Evolutionary conservation across 2,329 filamentous ascomycete species (phyloP), one percentile per base, ranked within the genome.

Genomic region (Aspergillus chevalieri): DNA sequence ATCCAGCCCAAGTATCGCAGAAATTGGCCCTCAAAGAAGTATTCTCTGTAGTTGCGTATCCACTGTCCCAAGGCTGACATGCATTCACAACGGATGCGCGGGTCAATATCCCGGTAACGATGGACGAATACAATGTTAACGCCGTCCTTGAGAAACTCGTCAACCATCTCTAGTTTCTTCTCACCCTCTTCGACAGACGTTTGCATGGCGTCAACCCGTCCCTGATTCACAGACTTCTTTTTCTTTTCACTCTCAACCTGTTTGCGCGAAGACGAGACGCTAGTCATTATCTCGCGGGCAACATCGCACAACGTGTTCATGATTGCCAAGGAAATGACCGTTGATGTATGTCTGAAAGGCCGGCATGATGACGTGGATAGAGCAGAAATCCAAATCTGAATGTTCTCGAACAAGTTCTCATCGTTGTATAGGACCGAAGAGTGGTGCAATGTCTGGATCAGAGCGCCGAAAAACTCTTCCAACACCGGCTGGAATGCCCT

Each of bases 1-100:
- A 95, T 85, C 93, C 93, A 98, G 47, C 93, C 93, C 5, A 98
- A 77, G 63, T 98, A 98, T 52, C 93, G 85, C 46, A 98, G 75
- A 70, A 95, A 95, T 58, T 86, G 80, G 1, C 89, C 89, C 57
- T 96, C 88, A 67, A 96, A 89, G 71, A 95, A 98, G 43, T 88
- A 80, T 43, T 89, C 89, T 2, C 91, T 89, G 46, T 95, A 82
- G 9, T 81, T 81, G 65, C 84, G 80, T 58, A 97, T 94, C 93
- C 93, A 98, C 38, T 84, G 80, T 24, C 91, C 90, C 7, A 98
- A 77, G 12, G 89, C 89, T 55, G 87, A 83, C 21, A 95, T 85
- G 64, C 92, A 96, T 62, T 96, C 92, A 0, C 86, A 83, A 47
- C 93, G 83, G 57, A 98, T 95, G 60, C 83, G 87, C 6, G 89